phyloP scores from a whole-genome alignment of 2,329 filamentous ascomycete genomes.

The Colletotrichum somersetense region DNA sequence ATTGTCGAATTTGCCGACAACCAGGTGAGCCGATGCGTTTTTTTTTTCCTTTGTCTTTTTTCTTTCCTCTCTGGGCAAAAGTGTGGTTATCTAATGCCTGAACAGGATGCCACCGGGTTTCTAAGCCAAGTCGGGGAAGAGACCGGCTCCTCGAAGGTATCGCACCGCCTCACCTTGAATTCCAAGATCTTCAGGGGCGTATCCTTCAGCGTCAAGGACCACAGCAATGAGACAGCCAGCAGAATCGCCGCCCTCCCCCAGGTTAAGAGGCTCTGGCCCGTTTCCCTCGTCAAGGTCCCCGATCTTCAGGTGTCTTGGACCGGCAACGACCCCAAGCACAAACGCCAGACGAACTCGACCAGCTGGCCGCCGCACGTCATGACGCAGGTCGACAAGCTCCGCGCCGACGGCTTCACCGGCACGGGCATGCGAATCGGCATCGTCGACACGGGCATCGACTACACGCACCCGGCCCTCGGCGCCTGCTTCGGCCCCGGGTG shows the following conservation, averaged over 20 bases:
- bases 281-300: conserved; percentile 59
- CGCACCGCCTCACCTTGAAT: conserved; percentile 43
- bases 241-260: conserved; percentile 57
- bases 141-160: conserved; percentile 32
- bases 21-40: conserved; percentile 52
- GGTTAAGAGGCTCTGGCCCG: conserved; percentile 64
- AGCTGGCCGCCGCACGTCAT: conserved; percentile 64
- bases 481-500: conserved; percentile 61
- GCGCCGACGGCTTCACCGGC: conserved; percentile 61
- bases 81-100: not conserved
- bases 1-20: conserved; percentile 66
- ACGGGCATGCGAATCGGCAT: conserved; percentile 65
- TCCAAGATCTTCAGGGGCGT: conserved; percentile 57
- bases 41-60: not conserved
- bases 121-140: conserved; percentile 31
- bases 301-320: conserved; percentile 56
- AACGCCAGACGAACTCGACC: conserved; percentile 47
- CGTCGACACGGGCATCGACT: conserved; percentile 63
- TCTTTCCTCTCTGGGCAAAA: not conserved
- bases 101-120: conserved; percentile 37
- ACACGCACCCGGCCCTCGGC: conserved; percentile 60
- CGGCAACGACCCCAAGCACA: conserved; percentile 45
- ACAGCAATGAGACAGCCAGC: conserved; percentile 55
- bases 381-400: conserved; percentile 68
- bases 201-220: conserved; percentile 64